Percentiles rank a stretch among this genome's conserved stretches.
These are phyloP conservation scores for Cubamyces lactineus DNA, from an alignment of 768 basidiomycete genomes.

Conservation along the genomic window DNA sequence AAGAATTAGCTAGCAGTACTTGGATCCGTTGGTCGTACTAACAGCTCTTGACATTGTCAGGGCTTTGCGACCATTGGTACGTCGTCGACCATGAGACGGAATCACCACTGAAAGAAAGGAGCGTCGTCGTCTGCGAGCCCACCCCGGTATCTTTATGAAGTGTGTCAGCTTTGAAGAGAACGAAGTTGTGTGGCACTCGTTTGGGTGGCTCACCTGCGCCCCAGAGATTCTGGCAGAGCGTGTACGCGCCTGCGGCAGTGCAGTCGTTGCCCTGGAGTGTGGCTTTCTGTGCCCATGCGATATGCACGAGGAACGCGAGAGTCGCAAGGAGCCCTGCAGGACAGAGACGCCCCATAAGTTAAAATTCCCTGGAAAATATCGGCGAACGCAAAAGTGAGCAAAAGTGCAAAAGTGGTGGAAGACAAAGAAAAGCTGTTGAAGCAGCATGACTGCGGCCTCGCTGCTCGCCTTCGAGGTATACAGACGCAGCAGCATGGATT, in stretches of 20 bases:
- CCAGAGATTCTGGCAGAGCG: slow-evolving; percentile 63
- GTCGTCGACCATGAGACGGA: slow-evolving; percentile 55
- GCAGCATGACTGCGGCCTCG: not conserved
- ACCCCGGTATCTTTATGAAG: slow-evolving; percentile 40
- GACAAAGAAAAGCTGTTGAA: not conserved
- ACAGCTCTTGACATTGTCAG: slow-evolving; percentile 57
- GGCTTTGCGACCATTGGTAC: slow-evolving; percentile 54
- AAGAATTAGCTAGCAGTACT: slow-evolving; percentile 48
- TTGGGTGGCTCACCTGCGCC: slow-evolving; percentile 38
- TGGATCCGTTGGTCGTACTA: not conserved
- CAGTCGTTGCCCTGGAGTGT: slow-evolving; percentile 20
- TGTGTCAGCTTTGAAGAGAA: not conserved
- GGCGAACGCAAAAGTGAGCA: not conserved
- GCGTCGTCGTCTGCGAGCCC: slow-evolving; percentile 52
- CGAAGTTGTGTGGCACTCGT: not conserved
- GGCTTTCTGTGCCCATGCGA: not conserved
- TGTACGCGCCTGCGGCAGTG: slow-evolving; percentile 45
- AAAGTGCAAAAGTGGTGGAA: not conserved
- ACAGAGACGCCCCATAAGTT: slow-evolving; percentile 9
- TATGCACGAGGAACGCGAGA: not conserved
- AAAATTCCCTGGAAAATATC: not conserved
- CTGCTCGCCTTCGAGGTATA: not conserved
- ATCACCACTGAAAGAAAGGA: slow-evolving; percentile 43
- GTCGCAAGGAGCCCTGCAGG: not conserved
- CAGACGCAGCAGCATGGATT: not conserved